Evolutionary conservation across 805 yeast genomes (phyloP), one percentile per base, ranked within the genome.

Genomic region (Saccharomycopsis fermentans): DNA sequence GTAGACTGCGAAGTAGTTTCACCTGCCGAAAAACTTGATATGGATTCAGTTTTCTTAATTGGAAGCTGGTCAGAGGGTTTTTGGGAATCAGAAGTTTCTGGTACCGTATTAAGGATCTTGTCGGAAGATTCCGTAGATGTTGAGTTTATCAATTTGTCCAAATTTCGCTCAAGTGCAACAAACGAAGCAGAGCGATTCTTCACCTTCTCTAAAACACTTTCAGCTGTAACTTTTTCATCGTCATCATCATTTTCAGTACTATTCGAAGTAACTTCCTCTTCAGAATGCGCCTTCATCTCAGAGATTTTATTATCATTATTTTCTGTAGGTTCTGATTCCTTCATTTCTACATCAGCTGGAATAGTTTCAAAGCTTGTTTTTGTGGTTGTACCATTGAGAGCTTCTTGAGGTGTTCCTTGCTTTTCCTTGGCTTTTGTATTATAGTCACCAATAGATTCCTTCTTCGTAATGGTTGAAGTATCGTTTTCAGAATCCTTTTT

Each of bases 21-120:
- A 2, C 63, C 63, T 5, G 63, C 61, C 17, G 58, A 58, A 39
- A 61, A 58, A 19, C 47, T 53, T n/a, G n/a, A n/a, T n/a, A n/a
- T 59, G 1, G 63, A 56, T 52, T 58, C 59, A 2, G 63, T 54
- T 54, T 61, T 58, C 32, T 57, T 60, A 48, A 58, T 60, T 3
- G 56, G 51, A 14, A 29, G 21, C 4, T 50, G 37, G 5, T 19
- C 21, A 16, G 32, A 14, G 3, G 26, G 17, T 6, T 35, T 43
- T 57, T 51, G n/a, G 17, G 48, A 6, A 50, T 55, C 11, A 43
- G 17, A 16, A 35, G 29, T 8, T 24, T 36, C 21, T 21, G 29
- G 17, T 50, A 54, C 14, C 51, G 16, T 16, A 4, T 43, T 26
- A 21, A 11, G 21, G 6, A 24, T 43, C 9, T 43, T 24, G 12